These are phyloP conservation scores for Pueraria montana DNA, from an alignment of 306 rosid genomes.

Conservation along the genomic window DNA sequence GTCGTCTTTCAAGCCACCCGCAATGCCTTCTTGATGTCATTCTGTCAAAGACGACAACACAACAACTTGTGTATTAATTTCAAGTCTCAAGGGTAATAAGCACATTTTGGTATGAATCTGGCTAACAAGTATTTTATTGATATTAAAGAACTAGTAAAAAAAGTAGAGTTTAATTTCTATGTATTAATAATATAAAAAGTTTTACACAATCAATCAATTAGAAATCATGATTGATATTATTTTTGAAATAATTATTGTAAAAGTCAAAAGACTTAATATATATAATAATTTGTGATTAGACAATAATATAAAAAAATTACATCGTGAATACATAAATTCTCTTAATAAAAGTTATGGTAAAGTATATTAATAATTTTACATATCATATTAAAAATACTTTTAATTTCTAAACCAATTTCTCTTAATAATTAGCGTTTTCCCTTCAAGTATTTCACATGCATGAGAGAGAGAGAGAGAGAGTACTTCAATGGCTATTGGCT, in stretches of 20 bases:
- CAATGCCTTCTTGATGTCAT: slow-evolving; percentile 83
- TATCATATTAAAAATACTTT: not conserved
- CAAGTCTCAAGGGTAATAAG: not conserved
- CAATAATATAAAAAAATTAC: too few species aligned
- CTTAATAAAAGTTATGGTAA: too few species aligned
- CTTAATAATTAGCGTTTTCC: not conserved
- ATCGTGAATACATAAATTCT: too few species aligned
- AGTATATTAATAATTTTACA: not conserved
- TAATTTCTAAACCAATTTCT: too few species aligned
- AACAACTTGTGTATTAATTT: slow-evolving; percentile 17
- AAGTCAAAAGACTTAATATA: too few species aligned
- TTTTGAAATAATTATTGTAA: too few species aligned
- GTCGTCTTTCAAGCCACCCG: slow-evolving; percentile 61
- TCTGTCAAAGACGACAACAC: slow-evolving; percentile 53
- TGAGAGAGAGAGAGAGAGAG: slow-evolving; percentile 3
- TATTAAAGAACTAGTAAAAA: not conserved
- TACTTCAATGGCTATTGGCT: slow-evolving; percentile 79
- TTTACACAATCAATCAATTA: too few species aligned
- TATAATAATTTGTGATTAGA: too few species aligned
- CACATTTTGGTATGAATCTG: not conserved
- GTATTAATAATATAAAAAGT: not conserved
- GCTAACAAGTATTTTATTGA: not conserved
- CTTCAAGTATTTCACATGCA: not conserved
- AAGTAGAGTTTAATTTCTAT: not conserved
- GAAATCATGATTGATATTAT: too few species aligned